A percentile compares a stretch with the other conserved stretches of the same genome.
Conservation (phyloP, 108 stramenopile species). For the Cyclotella choctawhatcheeana region DNA sequence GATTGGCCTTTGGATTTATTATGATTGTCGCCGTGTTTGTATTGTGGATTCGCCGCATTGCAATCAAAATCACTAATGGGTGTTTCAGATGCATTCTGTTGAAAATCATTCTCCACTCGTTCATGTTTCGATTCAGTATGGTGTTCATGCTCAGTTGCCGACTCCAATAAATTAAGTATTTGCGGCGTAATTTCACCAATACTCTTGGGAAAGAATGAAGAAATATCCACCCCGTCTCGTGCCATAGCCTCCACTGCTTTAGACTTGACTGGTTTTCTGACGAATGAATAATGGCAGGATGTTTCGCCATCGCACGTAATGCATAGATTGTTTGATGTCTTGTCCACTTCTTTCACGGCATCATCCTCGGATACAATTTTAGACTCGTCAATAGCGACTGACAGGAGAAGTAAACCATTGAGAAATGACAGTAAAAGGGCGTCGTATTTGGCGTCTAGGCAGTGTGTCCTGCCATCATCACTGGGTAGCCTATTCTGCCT, state of each 20-base stretch:
- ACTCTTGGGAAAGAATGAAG: constrained; percentile 34
- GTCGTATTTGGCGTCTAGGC: constrained; percentile 1
- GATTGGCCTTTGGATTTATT: not conserved
- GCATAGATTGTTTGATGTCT: constrained; percentile 8
- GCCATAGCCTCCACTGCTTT: constrained; percentile 55
- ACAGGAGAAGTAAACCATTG: constrained; percentile 31
- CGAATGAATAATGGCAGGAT: constrained; percentile 6
- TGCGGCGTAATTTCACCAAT: constrained; percentile 37
- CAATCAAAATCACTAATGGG: constrained; percentile 9
- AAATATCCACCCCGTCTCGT: constrained; percentile 55
- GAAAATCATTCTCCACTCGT: not conserved
- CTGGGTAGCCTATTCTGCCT: not conserved
- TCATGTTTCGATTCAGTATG: not conserved
- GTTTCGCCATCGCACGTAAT: constrained; percentile 42
- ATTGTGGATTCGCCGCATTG: constrained; percentile 18
- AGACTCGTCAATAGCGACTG: constrained; percentile 49
- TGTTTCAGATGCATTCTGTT: not conserved
- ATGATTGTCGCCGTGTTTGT: constrained; percentile 25
- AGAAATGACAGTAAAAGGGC: constrained; percentile 28
- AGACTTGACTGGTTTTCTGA: constrained; percentile 31
- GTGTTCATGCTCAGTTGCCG: not conserved
- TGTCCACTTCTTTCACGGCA: not conserved
- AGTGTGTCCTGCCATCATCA: not conserved
- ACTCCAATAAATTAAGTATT: not conserved
- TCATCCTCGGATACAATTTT: constrained; percentile 3